Conservation (phyloP, 306 rosid species). For the Pyrus betulifolia region DNA sequence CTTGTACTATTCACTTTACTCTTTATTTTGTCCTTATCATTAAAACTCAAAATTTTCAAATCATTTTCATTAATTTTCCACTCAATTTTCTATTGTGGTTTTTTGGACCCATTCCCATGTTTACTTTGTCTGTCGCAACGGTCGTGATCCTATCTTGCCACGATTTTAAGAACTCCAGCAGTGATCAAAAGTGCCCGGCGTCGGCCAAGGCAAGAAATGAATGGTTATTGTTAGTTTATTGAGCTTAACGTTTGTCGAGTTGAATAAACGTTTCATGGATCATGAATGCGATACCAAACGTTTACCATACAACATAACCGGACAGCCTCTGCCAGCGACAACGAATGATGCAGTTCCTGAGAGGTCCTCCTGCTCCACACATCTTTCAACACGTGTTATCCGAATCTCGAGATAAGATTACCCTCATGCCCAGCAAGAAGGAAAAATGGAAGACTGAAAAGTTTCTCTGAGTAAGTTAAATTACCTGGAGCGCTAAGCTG, state of each 20-base stretch:
- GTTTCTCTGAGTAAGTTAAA: not conserved
- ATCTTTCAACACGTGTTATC: constrained; percentile 19
- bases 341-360: constrained; percentile 73
- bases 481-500: not conserved
- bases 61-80: not conserved
- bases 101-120: constrained; percentile 79
- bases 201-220: not conserved
- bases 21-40: no score
- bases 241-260: not conserved
- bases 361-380: constrained; percentile 12
- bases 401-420: not conserved
- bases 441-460: not conserved
- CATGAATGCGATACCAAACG: not conserved
- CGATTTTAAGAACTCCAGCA: constrained; percentile 19
- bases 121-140: constrained; percentile 38
- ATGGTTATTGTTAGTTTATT: not conserved
- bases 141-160: constrained; percentile 38
- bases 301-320: constrained; percentile 3
- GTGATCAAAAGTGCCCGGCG: not conserved
- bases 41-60: no score
- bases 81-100: constrained; percentile 64
- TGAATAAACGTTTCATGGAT: not conserved
- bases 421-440: not conserved
- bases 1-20: no score
- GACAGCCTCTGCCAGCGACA: constrained; percentile 46